Evolutionary conservation across 1,284 basidiomycete genomes (phyloP), one percentile per base, ranked within the genome.

Genomic region (Amylostereum areolatum): DNA sequence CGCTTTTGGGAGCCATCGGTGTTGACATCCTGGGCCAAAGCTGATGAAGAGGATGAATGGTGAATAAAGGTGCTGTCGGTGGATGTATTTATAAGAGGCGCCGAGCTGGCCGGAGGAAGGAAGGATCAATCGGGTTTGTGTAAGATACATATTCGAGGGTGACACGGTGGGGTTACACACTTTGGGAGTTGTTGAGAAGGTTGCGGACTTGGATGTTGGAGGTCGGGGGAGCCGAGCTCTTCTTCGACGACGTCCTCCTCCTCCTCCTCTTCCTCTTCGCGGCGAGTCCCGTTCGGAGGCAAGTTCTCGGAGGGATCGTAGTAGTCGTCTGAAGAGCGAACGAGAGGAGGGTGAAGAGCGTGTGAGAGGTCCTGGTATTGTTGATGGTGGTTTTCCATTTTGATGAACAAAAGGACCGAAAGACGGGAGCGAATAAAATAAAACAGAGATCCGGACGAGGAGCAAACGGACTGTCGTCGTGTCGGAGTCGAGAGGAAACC

Each of bases 321-420:
- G 54, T 66, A 52, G 57, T 52, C 53, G 42, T 58, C 59, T 43
- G 54, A 57, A 28, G 59, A 52, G 43, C 61, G 59, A 29, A 62
- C 58, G 39, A 64, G 55, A 48, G 78, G 80, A 2, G 80, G 83
- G 62, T 85, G 71, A 45, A 89, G 72, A 45, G 85, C 86, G 70
- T 86, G 81, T 52, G 85, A 89, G 59, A 89, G 74, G 40, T 85
- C 82, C 56, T 86, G 84, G 68, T 88, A 88, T 60, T 85, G 80
- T 63, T 87, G 85, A 50, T 81, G 80, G 25, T 28, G 25, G 62
- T 85, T 83, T 67, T 85, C 83, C 83, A 85, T 86, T 54, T 58
- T 60, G 52, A 52, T 54, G 48, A 49, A 52, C 47, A 51, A 46
- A 46, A 35, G 44, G 48, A 45, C 37, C 47, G 45, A 48, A 54